phyloP scores from a whole-genome alignment of 2,329 filamentous ascomycete genomes.

The Penicillium oxalicum region DNA sequence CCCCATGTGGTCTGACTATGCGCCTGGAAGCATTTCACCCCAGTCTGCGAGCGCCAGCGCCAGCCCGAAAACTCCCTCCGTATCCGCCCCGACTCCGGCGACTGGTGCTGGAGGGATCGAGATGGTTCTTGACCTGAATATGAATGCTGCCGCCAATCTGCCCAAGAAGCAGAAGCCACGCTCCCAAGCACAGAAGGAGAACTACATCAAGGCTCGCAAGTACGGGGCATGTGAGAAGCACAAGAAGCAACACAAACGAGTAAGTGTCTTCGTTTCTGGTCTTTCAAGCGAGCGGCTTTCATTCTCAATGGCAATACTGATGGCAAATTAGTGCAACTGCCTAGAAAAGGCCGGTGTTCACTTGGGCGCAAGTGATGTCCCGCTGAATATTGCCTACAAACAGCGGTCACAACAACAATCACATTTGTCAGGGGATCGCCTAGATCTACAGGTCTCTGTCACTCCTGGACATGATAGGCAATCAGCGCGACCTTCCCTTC shows the following conservation, averaged over 20 bases:
- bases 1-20: conserved; percentile 27
- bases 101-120: conserved; percentile 27
- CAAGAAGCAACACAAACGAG: conserved; percentile 40
- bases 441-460: conserved; percentile 5
- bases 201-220: conserved; percentile 40
- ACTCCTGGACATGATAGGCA: conserved; percentile 11
- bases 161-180: conserved; percentile 39
- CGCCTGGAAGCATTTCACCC: conserved; percentile 23
- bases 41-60: conserved; percentile 16
- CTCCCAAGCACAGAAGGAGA: conserved; percentile 38
- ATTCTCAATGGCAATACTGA: conserved; percentile 8
- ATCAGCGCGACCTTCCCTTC: conserved; percentile 2
- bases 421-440: conserved; percentile 3
- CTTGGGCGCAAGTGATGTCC: conserved; percentile 13
- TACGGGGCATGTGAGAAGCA: conserved; percentile 42
- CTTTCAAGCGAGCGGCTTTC: not conserved
- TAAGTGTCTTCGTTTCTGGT: conserved; percentile 17
- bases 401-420: conserved; percentile 4
- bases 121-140: conserved; percentile 39
- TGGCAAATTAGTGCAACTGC: conserved; percentile 33
- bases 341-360: conserved; percentile 30
- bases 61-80: conserved; percentile 18
- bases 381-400: conserved; percentile 8
- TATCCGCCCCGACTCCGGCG: conserved; percentile 13
- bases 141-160: conserved; percentile 39